These are phyloP conservation scores for Hansenula lynferdii DNA, from an alignment of 1,139 yeast genomes.

Conservation along the genomic window DNA sequence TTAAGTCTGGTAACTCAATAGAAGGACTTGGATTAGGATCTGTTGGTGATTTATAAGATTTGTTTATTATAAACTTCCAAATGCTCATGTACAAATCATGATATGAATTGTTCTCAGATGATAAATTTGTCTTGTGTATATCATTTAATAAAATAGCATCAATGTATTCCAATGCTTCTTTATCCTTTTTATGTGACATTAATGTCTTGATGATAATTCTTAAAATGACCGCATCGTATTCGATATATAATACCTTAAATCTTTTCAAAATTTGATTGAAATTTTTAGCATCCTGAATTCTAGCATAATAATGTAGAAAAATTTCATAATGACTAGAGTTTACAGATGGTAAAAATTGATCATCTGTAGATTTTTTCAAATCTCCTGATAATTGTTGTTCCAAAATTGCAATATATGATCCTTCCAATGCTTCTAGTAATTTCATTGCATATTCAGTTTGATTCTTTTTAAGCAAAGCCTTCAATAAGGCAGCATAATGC, in stretches of 20 bases:
- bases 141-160: conserved; percentile 11
- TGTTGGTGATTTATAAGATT: too few relatives aligned
- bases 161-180: conserved; percentile 5
- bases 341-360: conserved; percentile 14
- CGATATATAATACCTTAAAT: conserved; percentile 4
- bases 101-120: background rate
- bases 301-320: conserved; percentile 14
- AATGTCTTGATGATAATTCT: conserved; percentile 16
- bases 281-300: conserved; percentile 3
- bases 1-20: conserved; percentile 10
- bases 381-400: background rate
- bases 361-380: too few relatives aligned
- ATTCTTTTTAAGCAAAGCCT: conserved; percentile 9
- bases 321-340: conserved; percentile 17
- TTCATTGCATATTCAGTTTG: conserved; percentile 10
- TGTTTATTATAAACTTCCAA: conserved; percentile 17
- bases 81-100: conserved; percentile 15
- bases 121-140: conserved; percentile 7
- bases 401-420: conserved; percentile 1
- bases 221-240: conserved; percentile 15
- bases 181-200: conserved; percentile 4
- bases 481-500: conserved; percentile 10
- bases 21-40: background rate
- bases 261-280: conserved; percentile 7
- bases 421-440: conserved; percentile 13